These are phyloP conservation scores for Fraxinus excelsior DNA, from an alignment of 257 asterid genomes.

Conservation along the genomic window DNA sequence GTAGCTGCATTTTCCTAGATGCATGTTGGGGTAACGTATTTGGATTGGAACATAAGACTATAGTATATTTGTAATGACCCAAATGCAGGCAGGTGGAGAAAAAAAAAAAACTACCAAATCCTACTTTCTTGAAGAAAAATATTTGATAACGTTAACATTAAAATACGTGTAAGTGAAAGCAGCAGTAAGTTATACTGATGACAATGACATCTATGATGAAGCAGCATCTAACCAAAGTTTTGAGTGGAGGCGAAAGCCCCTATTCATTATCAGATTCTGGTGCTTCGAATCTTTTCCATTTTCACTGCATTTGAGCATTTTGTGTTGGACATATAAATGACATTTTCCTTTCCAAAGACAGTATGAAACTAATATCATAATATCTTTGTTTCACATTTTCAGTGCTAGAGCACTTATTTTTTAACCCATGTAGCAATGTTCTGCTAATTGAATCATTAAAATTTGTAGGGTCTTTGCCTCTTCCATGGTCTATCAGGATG, in stretches of 20 bases:
- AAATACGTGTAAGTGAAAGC: background rate
- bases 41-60: too few species aligned
- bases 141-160: background rate
- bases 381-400: constrained; percentile 3
- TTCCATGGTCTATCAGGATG: constrained; percentile 73
- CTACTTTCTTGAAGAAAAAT: background rate
- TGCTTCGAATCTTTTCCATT: background rate
- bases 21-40: background rate
- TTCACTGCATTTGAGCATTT: background rate
- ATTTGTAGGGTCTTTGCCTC: constrained; percentile 57
- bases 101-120: background rate
- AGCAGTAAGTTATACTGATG: background rate
- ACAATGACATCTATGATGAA: background rate
- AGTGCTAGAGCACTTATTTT: background rate
- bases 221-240: background rate
- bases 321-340: background rate
- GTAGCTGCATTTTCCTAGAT: background rate
- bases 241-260: background rate
- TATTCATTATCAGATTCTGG: background rate
- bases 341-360: background rate
- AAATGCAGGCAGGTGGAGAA: background rate
- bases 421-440: background rate
- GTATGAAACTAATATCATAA: background rate
- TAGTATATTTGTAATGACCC: background rate
- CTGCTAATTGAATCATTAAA: constrained; percentile 16